Percentiles rank a stretch among this genome's conserved stretches.
Evolutionary conservation across 169 alveolate genomes (phyloP).

Genomic region (Plasmodium billcollinsi): DNA sequence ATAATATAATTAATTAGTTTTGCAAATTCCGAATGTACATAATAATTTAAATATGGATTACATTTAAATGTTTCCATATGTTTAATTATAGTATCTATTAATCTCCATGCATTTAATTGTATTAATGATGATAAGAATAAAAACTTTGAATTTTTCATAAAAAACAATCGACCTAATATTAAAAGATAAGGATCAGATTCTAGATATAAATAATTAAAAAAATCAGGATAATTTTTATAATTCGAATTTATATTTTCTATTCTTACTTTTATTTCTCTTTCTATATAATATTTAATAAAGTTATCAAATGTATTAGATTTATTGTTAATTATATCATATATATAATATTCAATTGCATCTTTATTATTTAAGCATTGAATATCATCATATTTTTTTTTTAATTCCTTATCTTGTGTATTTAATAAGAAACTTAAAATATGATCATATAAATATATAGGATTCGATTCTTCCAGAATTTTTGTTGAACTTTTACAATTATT

Average conservation of each 20-base stretch:
- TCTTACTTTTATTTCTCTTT: conserved; percentile 56
- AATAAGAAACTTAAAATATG: conserved; percentile 10
- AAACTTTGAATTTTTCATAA: conserved; percentile 33
- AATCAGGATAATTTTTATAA: neutral
- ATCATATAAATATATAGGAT: conserved; percentile 19
- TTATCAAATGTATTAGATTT: conserved; percentile 21
- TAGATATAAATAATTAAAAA: conserved; percentile 31
- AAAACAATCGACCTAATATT: conserved; percentile 26
- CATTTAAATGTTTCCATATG: conserved; percentile 41
- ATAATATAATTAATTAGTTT: conserved; percentile 2
- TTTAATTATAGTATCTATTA: neutral
- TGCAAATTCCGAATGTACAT: conserved; percentile 6
- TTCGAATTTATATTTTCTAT: conserved; percentile 21
- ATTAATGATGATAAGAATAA: conserved; percentile 35
- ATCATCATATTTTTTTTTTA: conserved; percentile 56
- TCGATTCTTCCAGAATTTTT: conserved; percentile 20
- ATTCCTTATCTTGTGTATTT: conserved; percentile 21
- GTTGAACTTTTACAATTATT: neutral
- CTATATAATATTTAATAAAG: conserved; percentile 32
- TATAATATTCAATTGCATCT: conserved; percentile 26
- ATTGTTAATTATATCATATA: conserved; percentile 23
- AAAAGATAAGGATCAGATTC: conserved; percentile 28
- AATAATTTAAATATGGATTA: conserved; percentile 54
- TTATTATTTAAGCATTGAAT: conserved; percentile 10
- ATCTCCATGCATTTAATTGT: conserved; percentile 57